phyloP scores from a whole-genome alignment of 306 rosid species.

The Mimosa pudica region DNA sequence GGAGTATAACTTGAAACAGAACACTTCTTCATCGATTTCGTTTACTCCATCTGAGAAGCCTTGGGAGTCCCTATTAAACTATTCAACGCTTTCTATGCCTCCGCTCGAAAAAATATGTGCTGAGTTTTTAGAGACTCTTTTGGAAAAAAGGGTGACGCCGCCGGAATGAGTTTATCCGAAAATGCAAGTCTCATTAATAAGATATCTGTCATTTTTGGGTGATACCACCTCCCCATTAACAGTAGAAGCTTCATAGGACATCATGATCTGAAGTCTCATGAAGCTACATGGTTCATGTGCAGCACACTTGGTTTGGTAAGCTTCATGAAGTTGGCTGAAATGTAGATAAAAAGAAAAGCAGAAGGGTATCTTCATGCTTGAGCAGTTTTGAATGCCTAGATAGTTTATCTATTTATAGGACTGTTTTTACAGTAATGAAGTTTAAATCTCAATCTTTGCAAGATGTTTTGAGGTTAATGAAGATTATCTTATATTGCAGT shows the following conservation, averaged over 20 bases:
- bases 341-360: slow-evolving; percentile 20
- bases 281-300: background rate
- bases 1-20: slow-evolving; percentile 52
- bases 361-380: slow-evolving; percentile 30
- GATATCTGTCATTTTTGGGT: slow-evolving; percentile 22
- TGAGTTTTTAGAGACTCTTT: slow-evolving; percentile 69
- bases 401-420: slow-evolving; percentile 5
- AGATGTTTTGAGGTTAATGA: background rate
- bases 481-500: background rate
- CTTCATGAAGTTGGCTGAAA: slow-evolving; percentile 30
- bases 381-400: slow-evolving; percentile 19
- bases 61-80: slow-evolving; percentile 86
- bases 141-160: slow-evolving; percentile 57
- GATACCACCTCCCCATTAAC: slow-evolving; percentile 11
- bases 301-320: background rate
- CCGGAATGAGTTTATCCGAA: slow-evolving; percentile 46
- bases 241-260: slow-evolving; percentile 25
- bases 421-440: slow-evolving; percentile 25
- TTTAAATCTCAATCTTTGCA: background rate
- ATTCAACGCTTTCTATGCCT: slow-evolving; percentile 78
- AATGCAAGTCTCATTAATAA: slow-evolving; percentile 2
- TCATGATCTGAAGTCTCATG: slow-evolving; percentile 14
- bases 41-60: slow-evolving; percentile 73
- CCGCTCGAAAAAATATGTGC: slow-evolving; percentile 83
- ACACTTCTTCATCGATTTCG: slow-evolving; percentile 37